phyloP scores from a whole-genome alignment of 768 basidiomycete genomes.

The Exsudoporus frostii region DNA sequence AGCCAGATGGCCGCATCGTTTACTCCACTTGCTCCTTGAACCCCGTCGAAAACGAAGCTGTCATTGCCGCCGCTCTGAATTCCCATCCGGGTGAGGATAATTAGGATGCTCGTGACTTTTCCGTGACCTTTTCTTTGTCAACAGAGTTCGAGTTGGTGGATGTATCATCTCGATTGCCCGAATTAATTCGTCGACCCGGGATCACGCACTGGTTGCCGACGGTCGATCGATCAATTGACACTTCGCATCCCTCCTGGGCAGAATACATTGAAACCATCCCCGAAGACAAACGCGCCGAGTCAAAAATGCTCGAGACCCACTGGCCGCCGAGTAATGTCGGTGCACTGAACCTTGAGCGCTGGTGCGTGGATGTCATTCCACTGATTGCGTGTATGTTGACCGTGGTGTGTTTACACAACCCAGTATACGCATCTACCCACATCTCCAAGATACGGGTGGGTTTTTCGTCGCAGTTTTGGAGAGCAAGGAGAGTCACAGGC shows the following conservation, averaged over 20 bases:
- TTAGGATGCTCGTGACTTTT: neutral
- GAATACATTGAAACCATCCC: conserved; percentile 52
- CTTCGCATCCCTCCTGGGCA: conserved; percentile 56
- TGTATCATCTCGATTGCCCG: conserved; percentile 66
- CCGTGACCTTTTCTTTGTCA: neutral
- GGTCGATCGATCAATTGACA: conserved; percentile 49
- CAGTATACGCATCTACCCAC: conserved; percentile 90
- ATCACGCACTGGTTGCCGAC: conserved; percentile 77
- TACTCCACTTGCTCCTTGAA: conserved; percentile 98
- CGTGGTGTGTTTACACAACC: neutral
- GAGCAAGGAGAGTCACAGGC: conserved; percentile 34
- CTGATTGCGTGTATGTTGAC: neutral
- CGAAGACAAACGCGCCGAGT: conserved; percentile 45
- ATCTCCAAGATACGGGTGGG: conserved; percentile 94
- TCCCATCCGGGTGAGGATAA: conserved; percentile 53
- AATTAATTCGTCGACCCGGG: conserved; percentile 74
- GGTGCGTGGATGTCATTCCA: conserved; percentile 44
- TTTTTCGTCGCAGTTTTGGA: conserved; percentile 95
- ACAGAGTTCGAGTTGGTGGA: conserved; percentile 78
- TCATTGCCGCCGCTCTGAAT: conserved; percentile 80
- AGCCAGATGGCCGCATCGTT: conserved; percentile 80
- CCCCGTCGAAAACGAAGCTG: conserved; percentile 96
- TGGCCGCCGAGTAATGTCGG: conserved; percentile 76
- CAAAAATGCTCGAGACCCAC: conserved; percentile 66
- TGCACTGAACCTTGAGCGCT: conserved; percentile 61